phyloP scores from a whole-genome alignment of 768 basidiomycete genomes.

The Rhodotorula kratochvilovae region DNA sequence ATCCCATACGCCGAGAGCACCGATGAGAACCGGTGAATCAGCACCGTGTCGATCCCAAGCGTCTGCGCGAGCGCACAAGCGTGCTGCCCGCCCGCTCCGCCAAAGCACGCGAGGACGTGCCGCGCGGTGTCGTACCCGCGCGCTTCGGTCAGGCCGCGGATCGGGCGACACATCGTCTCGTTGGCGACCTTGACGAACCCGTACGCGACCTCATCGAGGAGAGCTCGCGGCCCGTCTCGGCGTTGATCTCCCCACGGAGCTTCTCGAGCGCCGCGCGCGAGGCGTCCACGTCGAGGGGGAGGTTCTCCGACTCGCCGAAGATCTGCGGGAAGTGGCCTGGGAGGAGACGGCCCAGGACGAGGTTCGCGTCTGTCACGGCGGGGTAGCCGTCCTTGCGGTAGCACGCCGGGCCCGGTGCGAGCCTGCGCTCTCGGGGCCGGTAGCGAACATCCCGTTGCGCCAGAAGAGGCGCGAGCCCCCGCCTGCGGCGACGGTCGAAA shows the following conservation, averaged over 20 bases:
- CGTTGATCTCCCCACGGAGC: conserved; percentile 67
- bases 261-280: conserved; percentile 64
- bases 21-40: conserved; percentile 86
- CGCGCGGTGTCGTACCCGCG: conserved; percentile 74
- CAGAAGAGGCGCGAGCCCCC: conserved; percentile 86
- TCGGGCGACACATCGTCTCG: conserved; percentile 82
- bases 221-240: conserved; percentile 55
- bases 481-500: conserved; percentile 69
- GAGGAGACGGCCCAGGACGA: conserved; percentile 79
- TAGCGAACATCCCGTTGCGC: conserved; percentile 81
- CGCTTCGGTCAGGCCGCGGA: conserved; percentile 83
- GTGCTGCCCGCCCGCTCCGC: conserved; percentile 48
- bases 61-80: conserved; percentile 12
- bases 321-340: conserved; percentile 91
- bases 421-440: conserved; percentile 88
- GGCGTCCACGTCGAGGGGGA: conserved; percentile 72
- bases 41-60: conserved; percentile 49
- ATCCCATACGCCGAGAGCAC: conserved; percentile 83
- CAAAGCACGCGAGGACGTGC: conserved; percentile 50
- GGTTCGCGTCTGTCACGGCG: conserved; percentile 88
- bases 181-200: conserved; percentile 95
- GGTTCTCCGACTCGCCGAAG: conserved; percentile 82
- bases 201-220: conserved; percentile 78
- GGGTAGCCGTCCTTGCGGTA: conserved; percentile 76
- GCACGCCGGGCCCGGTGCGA: conserved; percentile 77